A percentile compares a stretch with the other conserved stretches of the same genome.
Evolutionary conservation across 2,329 filamentous ascomycete species (phyloP).

Genomic region (Dothidotthia symphoricarpi): DNA sequence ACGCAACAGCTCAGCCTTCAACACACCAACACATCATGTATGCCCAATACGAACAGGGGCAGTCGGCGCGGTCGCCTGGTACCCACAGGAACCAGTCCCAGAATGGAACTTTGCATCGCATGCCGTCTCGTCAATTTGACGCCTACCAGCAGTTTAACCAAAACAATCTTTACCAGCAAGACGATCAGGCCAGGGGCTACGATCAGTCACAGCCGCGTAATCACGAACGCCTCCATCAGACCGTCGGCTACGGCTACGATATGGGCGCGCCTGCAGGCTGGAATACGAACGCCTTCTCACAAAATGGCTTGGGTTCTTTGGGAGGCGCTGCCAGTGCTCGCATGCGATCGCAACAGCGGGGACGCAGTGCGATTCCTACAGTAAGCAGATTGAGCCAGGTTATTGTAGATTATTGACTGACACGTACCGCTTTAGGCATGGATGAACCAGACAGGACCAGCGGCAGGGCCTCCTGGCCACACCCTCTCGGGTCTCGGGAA

Average conservation of each 20-base stretch:
- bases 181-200: conserved; percentile 58
- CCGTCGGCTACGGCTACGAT: conserved; percentile 67
- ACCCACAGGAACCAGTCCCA: conserved; percentile 64
- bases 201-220: conserved; percentile 40
- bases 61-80: conserved; percentile 67
- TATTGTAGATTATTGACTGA: not conserved
- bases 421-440: conserved; percentile 51
- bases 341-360: conserved; percentile 56
- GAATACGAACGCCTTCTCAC: conserved; percentile 72
- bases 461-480: conserved; percentile 46
- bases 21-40: conserved; percentile 36
- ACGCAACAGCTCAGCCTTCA: conserved; percentile 15
- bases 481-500: conserved; percentile 43
- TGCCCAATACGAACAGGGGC: conserved; percentile 36
- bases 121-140: conserved; percentile 76
- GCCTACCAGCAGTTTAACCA: conserved; percentile 64
- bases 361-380: conserved; percentile 63
- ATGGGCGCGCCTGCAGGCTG: conserved; percentile 70
- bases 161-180: conserved; percentile 64
- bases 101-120: conserved; percentile 62
- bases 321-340: conserved; percentile 52
- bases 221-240: conserved; percentile 57
- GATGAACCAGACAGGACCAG: conserved; percentile 53
- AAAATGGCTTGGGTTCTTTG: conserved; percentile 62
- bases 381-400: conserved; percentile 55